A percentile compares a stretch with the other conserved stretches of the same genome.
phyloP scores from a whole-genome alignment of 1,139 yeast genomes.

The Debaryomyces udenii region DNA sequence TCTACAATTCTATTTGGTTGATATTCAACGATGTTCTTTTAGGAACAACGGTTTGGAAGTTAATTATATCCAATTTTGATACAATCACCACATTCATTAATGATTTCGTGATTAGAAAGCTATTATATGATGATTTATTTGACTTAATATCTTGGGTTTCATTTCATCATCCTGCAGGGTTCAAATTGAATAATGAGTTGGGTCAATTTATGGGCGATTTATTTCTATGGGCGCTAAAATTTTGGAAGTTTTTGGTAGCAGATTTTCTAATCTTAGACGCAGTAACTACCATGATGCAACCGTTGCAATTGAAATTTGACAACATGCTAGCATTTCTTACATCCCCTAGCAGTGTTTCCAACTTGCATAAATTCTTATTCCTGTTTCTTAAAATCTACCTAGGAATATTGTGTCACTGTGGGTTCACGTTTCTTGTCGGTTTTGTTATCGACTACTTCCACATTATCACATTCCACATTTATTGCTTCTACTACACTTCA shows the following conservation, averaged over 20 bases:
- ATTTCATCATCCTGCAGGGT: constrained; percentile 85
- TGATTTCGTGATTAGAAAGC: constrained; percentile 33
- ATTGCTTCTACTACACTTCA: constrained; percentile 76
- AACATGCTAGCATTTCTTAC: neutral
- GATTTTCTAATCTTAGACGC: constrained; percentile 7
- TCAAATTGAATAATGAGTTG: constrained; percentile 85
- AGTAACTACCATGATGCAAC: constrained; percentile 1
- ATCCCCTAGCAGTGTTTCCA: constrained; percentile 1
- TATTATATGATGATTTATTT: constrained; percentile 41
- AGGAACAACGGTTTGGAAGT: constrained; percentile 63
- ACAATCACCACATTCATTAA: constrained; percentile 38
- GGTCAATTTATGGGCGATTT: constrained; percentile 87
- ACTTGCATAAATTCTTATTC: neutral
- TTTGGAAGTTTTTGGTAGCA: constrained; percentile 52
- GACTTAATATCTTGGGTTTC: constrained; percentile 72
- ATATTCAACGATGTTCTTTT: constrained; percentile 78
- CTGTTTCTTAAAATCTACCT: constrained; percentile 3
- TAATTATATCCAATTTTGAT: constrained; percentile 49
- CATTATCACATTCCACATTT: constrained; percentile 69
- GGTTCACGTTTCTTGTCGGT: constrained; percentile 71
- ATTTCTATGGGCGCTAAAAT: constrained; percentile 78
- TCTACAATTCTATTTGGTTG: constrained; percentile 89
- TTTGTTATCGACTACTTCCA: constrained; percentile 65
- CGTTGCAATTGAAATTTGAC: constrained; percentile 1
- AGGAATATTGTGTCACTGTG: constrained; percentile 37